phyloP scores from a whole-genome alignment of 192 early-diverging fungal species.

The Mortierella antarctica region DNA sequence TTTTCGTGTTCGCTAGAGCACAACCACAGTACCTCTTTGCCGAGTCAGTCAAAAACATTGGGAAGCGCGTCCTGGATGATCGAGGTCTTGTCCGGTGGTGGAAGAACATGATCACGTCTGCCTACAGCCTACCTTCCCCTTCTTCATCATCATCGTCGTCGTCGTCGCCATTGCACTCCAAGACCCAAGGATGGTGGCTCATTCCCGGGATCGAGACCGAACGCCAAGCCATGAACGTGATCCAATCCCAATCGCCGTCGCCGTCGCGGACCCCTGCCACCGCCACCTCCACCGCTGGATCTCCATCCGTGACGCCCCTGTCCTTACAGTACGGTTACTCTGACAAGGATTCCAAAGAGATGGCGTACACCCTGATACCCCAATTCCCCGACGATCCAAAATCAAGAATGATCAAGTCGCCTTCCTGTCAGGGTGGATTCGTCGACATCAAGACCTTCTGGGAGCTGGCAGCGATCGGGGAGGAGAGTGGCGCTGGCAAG shows the following conservation, averaged over 20 bases:
- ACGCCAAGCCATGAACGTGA: slow-evolving; percentile 40
- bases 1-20: slow-evolving; percentile 83
- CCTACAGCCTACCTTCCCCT: background rate
- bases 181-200: slow-evolving; percentile 56
- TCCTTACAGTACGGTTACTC: slow-evolving; percentile 35
- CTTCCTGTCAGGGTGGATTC: slow-evolving; percentile 18
- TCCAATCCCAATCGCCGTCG: slow-evolving; percentile 12
- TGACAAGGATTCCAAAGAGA: slow-evolving; percentile 32
- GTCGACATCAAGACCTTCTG: slow-evolving; percentile 59
- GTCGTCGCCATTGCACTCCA: background rate
- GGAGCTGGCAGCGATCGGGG: slow-evolving; percentile 74
- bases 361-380: slow-evolving; percentile 29
- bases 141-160: background rate
- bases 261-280: background rate
- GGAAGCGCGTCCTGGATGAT: slow-evolving; percentile 75
- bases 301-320: background rate
- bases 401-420: slow-evolving; percentile 37
- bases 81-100: slow-evolving; percentile 81
- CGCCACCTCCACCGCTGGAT: background rate
- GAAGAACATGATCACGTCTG: slow-evolving; percentile 58
- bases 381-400: slow-evolving; percentile 44
- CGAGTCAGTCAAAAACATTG: slow-evolving; percentile 69
- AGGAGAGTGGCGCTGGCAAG: slow-evolving; percentile 80
- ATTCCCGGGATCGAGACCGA: slow-evolving; percentile 66
- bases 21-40: slow-evolving; percentile 91